These are phyloP conservation scores for Xylariaceae sp. DNA, from an alignment of 2,329 filamentous ascomycete genomes.

Conservation along the genomic window DNA sequence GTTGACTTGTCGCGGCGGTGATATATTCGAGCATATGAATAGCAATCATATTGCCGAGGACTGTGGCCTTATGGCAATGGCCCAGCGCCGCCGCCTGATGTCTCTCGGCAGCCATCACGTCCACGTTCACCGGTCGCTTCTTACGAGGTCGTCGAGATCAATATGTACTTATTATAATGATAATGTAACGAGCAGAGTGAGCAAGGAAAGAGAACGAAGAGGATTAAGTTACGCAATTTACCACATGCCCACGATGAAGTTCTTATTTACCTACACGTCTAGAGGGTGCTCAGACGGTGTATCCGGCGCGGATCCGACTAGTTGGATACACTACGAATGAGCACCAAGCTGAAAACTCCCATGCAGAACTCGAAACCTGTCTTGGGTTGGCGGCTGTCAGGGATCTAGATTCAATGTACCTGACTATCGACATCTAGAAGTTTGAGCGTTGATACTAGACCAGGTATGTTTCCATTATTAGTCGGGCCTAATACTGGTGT, in stretches of 20 bases:
- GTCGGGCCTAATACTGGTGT: not conserved
- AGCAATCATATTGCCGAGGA: conserved; percentile 68
- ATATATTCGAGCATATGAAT: conserved; percentile 71
- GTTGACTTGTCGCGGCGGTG: conserved; percentile 59
- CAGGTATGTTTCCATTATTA: not conserved
- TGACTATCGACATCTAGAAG: not conserved
- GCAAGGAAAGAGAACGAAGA: not conserved
- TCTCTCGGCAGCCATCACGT: conserved; percentile 36
- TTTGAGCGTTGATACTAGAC: conserved; percentile 2
- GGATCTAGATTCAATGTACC: too few relatives aligned
- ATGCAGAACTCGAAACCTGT: conserved; percentile 9
- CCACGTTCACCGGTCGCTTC: conserved; percentile 3
- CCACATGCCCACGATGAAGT: not conserved
- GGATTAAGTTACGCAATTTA: not conserved
- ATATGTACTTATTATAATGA: not conserved
- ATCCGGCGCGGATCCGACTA: too few relatives aligned
- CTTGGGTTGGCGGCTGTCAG: too few relatives aligned
- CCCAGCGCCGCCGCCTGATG: conserved; percentile 35
- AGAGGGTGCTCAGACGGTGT: not conserved
- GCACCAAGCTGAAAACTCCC: too few relatives aligned
- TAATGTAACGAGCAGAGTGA: not conserved
- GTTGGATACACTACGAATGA: conserved; percentile 6
- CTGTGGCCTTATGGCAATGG: conserved; percentile 56
- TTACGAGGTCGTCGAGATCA: not conserved
- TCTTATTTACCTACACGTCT: conserved; percentile 5